Conservation (phyloP, 148 eudicot genomes). For the Rhododendron molle region DNA sequence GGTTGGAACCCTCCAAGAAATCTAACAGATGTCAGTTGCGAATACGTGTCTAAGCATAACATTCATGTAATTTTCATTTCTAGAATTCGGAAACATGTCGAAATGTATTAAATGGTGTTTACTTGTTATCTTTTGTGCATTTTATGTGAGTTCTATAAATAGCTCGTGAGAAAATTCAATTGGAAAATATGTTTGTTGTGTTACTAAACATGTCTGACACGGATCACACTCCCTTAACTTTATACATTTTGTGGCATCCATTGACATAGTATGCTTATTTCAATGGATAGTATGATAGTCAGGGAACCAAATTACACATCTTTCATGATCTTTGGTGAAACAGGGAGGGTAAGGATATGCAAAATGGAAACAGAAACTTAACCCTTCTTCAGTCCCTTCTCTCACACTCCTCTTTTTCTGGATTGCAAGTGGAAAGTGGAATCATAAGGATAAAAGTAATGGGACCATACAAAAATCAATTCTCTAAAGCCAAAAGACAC, state of each 20-base stretch:
- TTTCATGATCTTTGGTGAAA: background rate
- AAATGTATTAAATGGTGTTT: background rate
- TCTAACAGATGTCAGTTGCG: background rate
- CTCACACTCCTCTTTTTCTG: background rate
- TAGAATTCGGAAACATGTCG: background rate
- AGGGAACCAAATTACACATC: background rate
- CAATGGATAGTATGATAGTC: background rate
- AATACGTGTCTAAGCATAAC: background rate
- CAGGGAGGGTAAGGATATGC: background rate
- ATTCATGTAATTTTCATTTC: background rate
- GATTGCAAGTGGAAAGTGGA: background rate
- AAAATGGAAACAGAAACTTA: background rate
- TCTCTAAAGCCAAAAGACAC: background rate
- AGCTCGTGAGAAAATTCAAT: too few relatives aligned
- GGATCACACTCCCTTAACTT: background rate
- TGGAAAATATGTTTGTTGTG: background rate
- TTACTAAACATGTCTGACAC: background rate
- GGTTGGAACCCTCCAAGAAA: too few relatives aligned
- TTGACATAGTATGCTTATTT: background rate
- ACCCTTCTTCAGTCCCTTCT: background rate
- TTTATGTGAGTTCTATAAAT: background rate
- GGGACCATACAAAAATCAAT: slow-evolving; percentile 1
- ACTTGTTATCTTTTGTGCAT: background rate
- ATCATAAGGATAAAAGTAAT: background rate
- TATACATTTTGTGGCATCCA: background rate